phyloP scores from a whole-genome alignment of 1,284 basidiomycete genomes.

The Cystobasidium slooffiae region DNA sequence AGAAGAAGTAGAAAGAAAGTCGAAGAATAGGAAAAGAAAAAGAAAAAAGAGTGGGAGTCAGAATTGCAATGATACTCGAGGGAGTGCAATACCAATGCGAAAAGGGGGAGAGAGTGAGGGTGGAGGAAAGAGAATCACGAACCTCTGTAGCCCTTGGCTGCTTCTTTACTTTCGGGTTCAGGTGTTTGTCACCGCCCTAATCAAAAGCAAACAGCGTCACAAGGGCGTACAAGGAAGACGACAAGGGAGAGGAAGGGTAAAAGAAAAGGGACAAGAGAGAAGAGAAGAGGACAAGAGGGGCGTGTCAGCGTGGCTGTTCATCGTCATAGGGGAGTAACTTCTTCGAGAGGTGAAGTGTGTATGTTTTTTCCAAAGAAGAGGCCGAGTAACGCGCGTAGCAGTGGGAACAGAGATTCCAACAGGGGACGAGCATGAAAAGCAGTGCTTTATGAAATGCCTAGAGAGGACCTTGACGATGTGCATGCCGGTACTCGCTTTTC shows the following conservation, averaged over 20 bases:
- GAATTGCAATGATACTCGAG: slow-evolving; percentile 20
- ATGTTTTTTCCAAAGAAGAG: too few species aligned
- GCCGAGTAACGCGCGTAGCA: too few species aligned
- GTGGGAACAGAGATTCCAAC: too few species aligned
- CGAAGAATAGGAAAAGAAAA: slow-evolving; percentile 48
- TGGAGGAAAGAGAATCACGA: slow-evolving; percentile 51
- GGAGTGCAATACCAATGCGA: slow-evolving; percentile 49
- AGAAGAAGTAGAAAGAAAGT: slow-evolving; percentile 40
- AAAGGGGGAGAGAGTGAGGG: slow-evolving; percentile 46
- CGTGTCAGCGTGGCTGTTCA: slow-evolving; percentile 43
- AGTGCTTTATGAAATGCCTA: too few species aligned
- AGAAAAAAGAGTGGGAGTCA: slow-evolving; percentile 7
- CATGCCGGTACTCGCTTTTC: too few species aligned
- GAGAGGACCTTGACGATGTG: too few species aligned
- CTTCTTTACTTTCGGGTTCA: slow-evolving; percentile 88
- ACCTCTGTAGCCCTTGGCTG: slow-evolving; percentile 96
- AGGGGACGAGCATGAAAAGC: too few species aligned
- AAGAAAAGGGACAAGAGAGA: slow-evolving; percentile 33
- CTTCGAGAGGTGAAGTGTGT: not conserved
- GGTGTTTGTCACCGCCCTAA: slow-evolving; percentile 85
- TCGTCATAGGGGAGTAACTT: not conserved
- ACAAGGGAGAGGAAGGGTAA: slow-evolving; percentile 26
- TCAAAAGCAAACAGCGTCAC: slow-evolving; percentile 11
- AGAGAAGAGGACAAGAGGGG: slow-evolving; percentile 21
- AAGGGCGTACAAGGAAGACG: slow-evolving; percentile 13